Base-by-base conservation (phyloP, 257 asterid species). In the Eustoma russellianum region DNA sequence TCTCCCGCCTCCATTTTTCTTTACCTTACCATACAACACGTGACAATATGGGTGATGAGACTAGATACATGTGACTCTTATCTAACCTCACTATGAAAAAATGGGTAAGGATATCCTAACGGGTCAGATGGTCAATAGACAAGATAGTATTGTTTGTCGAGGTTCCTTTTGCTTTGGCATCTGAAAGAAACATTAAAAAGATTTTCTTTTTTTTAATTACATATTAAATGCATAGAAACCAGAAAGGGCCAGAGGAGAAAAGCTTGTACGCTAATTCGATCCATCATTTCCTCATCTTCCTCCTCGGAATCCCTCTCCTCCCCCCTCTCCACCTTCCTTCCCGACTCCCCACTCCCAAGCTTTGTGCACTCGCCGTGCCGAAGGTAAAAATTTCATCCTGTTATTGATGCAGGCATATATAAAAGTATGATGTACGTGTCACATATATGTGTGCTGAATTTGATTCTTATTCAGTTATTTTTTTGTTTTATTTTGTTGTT, bases 191-290 rank as follows among this genome's bases (percentile, higher is more conserved):
- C 30, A 24, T 24, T 2, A 24, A 24, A 24, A n/a, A n/a, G n/a
- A n/a, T n/a, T n/a, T n/a, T n/a, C n/a, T n/a, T n/a, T n/a, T n/a
- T n/a, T n/a, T n/a, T n/a, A n/a, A n/a, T n/a, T n/a, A n/a, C n/a
- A n/a, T n/a, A n/a, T n/a, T n/a, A n/a, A n/a, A n/a, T n/a, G n/a
- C 3, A 4, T 24, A 24, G 33, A 34, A 52, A 30, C 49, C 35
- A 43, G 33, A 63, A 41, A 51, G 7, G 40, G 56, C 50, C 10
- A 38, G 43, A 7, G 0, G 43, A 55, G 53, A 48, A 13, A 33
- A 52, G 9, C 24, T 16, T n/a, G 34, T 41, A 63, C 46, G 63
- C 68, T 35, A 63, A 55, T 45, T 17, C 55, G 57, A 55, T 63
- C 62, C 24, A 14, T 33, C 15, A 38, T 15, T 46, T 62, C 16